A percentile compares a stretch with the other conserved stretches of the same genome.
phyloP scores from a whole-genome alignment of 768 basidiomycete species.

The Boletus rubescentipes region DNA sequence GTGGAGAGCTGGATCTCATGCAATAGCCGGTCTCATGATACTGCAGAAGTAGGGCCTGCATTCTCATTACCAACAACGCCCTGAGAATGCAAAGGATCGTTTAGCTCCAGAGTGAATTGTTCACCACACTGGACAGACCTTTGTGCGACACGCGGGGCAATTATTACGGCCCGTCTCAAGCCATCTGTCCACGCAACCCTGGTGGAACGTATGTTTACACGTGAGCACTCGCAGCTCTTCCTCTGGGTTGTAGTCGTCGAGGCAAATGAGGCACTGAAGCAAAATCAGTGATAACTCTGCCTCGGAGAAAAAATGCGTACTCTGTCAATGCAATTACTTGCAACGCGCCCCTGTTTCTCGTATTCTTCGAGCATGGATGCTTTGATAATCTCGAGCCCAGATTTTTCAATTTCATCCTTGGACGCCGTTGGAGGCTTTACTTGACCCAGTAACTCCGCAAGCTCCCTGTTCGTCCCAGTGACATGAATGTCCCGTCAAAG shows the following conservation, averaged over 20 bases:
- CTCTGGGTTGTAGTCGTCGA: slow-evolving; percentile 79
- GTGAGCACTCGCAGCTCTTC: slow-evolving; percentile 78
- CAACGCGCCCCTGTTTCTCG: slow-evolving; percentile 61
- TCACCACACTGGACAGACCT: slow-evolving; percentile 41
- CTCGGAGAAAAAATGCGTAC: slow-evolving; percentile 43
- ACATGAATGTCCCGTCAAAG: background rate
- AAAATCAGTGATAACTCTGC: background rate
- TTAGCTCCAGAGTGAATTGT: background rate
- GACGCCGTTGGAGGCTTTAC: slow-evolving; percentile 80
- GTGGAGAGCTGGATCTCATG: slow-evolving; percentile 10
- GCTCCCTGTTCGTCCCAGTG: slow-evolving; percentile 48
- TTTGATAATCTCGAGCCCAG: slow-evolving; percentile 76
- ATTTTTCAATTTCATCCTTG: slow-evolving; percentile 82
- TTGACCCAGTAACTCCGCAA: slow-evolving; percentile 81
- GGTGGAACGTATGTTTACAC: slow-evolving; percentile 91
- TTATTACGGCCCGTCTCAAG: slow-evolving; percentile 82
- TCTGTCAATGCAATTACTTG: slow-evolving; percentile 76
- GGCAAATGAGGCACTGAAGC: slow-evolving; percentile 75
- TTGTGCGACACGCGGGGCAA: slow-evolving; percentile 87
- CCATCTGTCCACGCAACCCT: slow-evolving; percentile 86
- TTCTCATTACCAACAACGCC: slow-evolving; percentile 28
- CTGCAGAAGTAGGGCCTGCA: slow-evolving; percentile 8
- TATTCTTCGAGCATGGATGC: slow-evolving; percentile 47
- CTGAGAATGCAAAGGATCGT: slow-evolving; percentile 4
- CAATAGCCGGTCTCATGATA: background rate